Conservation (phyloP, 208 protist genomes). For the Acanthamoeba lenticulata region DNA sequence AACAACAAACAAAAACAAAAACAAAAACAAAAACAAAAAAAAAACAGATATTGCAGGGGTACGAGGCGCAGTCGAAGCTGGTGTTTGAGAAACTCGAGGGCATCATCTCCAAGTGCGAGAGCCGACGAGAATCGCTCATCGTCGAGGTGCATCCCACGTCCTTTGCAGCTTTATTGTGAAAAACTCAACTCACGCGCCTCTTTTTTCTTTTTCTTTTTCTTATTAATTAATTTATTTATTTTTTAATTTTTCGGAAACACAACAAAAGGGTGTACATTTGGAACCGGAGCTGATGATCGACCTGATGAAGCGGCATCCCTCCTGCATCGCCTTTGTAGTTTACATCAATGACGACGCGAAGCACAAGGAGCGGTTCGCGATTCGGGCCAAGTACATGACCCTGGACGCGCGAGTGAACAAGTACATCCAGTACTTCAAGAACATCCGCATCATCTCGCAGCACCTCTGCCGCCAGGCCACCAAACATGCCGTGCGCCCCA, state of each 20-base stretch:
- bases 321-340: conserved; percentile 87
- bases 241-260: not conserved
- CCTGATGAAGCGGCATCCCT: conserved; percentile 82
- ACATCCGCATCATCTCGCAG: conserved; percentile 91
- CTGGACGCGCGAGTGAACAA: conserved; percentile 89
- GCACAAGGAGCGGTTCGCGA: conserved; percentile 91
- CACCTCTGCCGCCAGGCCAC: conserved; percentile 84
- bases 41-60: conserved; percentile 83
- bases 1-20: not conserved
- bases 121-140: conserved; percentile 79
- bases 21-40: conserved; percentile 40
- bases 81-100: conserved; percentile 82
- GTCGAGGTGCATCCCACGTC: conserved; percentile 76
- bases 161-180: too few relatives aligned
- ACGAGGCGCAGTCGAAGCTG: conserved; percentile 81
- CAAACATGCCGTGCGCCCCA: conserved; percentile 63
- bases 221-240: not conserved
- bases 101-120: conserved; percentile 80
- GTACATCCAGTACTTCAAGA: conserved; percentile 91
- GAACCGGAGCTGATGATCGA: conserved; percentile 79
- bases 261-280: conserved; percentile 83
- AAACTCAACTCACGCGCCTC: too few relatives aligned
- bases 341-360: conserved; percentile 90
- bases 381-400: conserved; percentile 92
- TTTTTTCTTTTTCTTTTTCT: not conserved